phyloP scores from a whole-genome alignment of 176 grass and related monocot genomes.

The Cymbopogon citratus region DNA sequence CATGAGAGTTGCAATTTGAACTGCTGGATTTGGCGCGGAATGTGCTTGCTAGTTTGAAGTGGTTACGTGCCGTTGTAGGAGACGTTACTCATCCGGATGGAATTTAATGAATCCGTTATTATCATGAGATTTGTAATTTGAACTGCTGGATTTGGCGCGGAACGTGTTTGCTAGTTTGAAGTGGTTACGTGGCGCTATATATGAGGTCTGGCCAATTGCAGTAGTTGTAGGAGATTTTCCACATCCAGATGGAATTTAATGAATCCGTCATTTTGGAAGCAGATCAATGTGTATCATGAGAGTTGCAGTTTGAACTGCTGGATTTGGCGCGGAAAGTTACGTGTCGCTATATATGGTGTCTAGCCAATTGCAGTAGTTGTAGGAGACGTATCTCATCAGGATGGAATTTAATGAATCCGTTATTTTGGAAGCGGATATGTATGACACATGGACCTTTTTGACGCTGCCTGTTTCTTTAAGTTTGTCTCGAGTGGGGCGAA shows the following conservation, averaged over 20 bases:
- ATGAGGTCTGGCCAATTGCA: background rate
- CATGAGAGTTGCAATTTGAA: background rate
- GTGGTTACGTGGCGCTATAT: background rate
- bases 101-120: background rate
- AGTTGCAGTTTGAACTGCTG: too few species aligned
- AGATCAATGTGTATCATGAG: too few species aligned
- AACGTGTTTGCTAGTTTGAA: slow-evolving; percentile 6
- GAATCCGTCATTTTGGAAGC: background rate
- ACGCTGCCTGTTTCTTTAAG: background rate
- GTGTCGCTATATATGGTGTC: background rate
- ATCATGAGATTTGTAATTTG: background rate
- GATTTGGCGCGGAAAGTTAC: background rate
- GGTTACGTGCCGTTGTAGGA: background rate
- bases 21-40: slow-evolving; percentile 2
- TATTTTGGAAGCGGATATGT: background rate
- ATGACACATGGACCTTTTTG: background rate
- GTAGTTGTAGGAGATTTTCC: background rate
- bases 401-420: background rate
- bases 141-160: slow-evolving; percentile 5
- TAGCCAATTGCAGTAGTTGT: background rate
- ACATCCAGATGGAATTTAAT: background rate
- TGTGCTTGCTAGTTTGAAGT: background rate
- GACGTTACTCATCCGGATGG: background rate
- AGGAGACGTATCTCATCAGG: background rate
- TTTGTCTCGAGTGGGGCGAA: background rate